Evolutionary conservation across 352 stramenopile species (phyloP).

Genomic region (Globisporangium okanoganense): DNA sequence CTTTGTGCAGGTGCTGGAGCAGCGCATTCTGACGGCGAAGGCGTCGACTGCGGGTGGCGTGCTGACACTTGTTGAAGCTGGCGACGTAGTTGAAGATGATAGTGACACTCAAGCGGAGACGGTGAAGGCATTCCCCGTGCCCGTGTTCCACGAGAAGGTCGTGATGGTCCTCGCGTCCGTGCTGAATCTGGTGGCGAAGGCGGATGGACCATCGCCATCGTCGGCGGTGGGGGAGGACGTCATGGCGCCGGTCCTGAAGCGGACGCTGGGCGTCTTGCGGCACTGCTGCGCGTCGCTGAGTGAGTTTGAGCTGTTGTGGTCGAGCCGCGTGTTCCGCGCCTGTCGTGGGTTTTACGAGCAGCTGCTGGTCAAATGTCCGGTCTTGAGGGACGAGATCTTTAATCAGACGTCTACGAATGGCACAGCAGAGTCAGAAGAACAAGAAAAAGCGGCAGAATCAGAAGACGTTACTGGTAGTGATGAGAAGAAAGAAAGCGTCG

Average conservation of each 20-base stretch:
- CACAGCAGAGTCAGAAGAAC: not conserved
- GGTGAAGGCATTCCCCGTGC: slow-evolving; percentile 46
- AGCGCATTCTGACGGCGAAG: slow-evolving; percentile 27
- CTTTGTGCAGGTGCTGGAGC: slow-evolving; percentile 42
- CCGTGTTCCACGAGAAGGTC: slow-evolving; percentile 64
- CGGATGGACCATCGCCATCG: slow-evolving; percentile 13
- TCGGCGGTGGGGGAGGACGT: slow-evolving; percentile 14
- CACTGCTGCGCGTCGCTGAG: slow-evolving; percentile 39
- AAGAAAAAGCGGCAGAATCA: not conserved
- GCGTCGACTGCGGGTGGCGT: slow-evolving; percentile 20
- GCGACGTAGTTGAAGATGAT: slow-evolving; percentile 20
- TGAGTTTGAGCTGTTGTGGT: slow-evolving; percentile 65
- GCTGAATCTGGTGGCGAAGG: slow-evolving; percentile 43
- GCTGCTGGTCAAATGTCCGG: slow-evolving; percentile 43
- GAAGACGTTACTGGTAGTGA: not conserved
- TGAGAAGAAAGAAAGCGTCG: not conserved
- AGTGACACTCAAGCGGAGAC: slow-evolving; percentile 13
- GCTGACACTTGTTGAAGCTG: slow-evolving; percentile 31
- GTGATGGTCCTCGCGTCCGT: slow-evolving; percentile 49
- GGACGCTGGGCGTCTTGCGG: slow-evolving; percentile 43
- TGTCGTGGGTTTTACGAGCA: slow-evolving; percentile 60
- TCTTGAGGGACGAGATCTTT: slow-evolving; percentile 22
- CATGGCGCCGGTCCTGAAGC: slow-evolving; percentile 38
- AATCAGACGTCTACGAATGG: not conserved
- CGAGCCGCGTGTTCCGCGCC: slow-evolving; percentile 42